Base-by-base conservation (phyloP, 1,284 basidiomycete species). In the Tranzscheliella williamsii region DNA sequence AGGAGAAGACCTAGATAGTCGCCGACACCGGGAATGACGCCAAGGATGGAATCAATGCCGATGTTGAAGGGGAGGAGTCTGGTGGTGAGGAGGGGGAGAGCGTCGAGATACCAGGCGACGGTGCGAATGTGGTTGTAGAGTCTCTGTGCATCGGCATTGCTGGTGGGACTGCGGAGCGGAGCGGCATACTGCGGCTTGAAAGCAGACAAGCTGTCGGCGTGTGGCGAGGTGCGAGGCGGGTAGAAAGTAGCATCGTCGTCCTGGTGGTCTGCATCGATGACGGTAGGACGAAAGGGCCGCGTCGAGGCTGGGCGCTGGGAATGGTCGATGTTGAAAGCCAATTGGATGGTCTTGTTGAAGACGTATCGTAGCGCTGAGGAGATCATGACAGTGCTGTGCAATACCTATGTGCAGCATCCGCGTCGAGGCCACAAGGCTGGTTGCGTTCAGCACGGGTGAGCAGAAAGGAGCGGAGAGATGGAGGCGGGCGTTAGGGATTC, bases 91-190 rank as follows among this genome's bases (percentile, higher is more conserved):
- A 49, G 4, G 70, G 56, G 18, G 57, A 39, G 11, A 63, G 68
- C 9, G 70, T 70, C 68, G 27, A 69, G 48, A 31, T 66, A 76
- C 56, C 57, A 73, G 13, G 68, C 61, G 4, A 67, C 44, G 4
- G 66, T 70, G 17, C 67, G 60, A 29, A 70, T 65, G 29, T 75
- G 72, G 31, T 77, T 75, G 49, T 77, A 77, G 23, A 77, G 53
- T 32, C 55, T 60, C 48, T 77, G 75, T n/a, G 75, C 75, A 32
- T 77, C 64, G 21, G 11, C 23, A 31, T 45, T 39, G 42, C 41
- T 43, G 36, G 32, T 42, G 12, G 56, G 50, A 5, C 30, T 41
- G 12, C 21, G 36, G 5, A 38, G 15, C 15, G 36, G 21, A 4
- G 21, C 36, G 6, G 24, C 8, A 18, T 38, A 38, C 36, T 38